These are phyloP conservation scores for Ophiocordyceps camponoti-rufipedis DNA, from an alignment of 2,329 filamentous ascomycete species.

Conservation along the genomic window DNA sequence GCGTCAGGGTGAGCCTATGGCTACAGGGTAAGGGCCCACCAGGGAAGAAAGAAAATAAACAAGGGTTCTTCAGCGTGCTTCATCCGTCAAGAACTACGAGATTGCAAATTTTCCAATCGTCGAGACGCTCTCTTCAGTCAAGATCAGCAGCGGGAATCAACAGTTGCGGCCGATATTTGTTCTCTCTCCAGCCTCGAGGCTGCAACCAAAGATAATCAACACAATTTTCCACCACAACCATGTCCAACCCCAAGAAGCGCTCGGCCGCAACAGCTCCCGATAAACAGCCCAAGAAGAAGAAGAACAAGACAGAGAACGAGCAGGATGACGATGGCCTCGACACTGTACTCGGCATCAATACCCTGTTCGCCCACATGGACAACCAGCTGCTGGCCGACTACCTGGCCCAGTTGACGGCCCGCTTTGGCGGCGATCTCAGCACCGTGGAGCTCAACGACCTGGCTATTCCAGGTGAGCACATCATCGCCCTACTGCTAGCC, in stretches of 20 bases:
- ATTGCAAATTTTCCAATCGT: no score
- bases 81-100: neutral
- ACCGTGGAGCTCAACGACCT: constrained; percentile 70
- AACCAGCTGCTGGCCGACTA: constrained; percentile 69
- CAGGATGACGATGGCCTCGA: constrained; percentile 40
- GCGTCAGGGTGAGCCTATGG: no score
- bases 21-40: neutral
- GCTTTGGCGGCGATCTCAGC: constrained; percentile 67
- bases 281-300: constrained; percentile 23
- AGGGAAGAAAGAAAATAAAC: neutral
- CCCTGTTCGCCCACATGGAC: constrained; percentile 67
- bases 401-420: constrained; percentile 57
- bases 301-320: constrained; percentile 33
- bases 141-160: neutral
- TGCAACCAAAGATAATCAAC: neutral
- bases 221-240: constrained; percentile 3
- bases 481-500: neutral
- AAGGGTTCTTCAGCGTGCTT: neutral
- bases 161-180: neutral
- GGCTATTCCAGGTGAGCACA: constrained; percentile 49
- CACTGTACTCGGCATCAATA: constrained; percentile 59
- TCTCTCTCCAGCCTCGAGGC: neutral
- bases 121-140: neutral
- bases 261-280: constrained; percentile 28
- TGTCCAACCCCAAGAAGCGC: constrained; percentile 34